phyloP scores from a whole-genome alignment of 768 basidiomycete species.

The Solioccasus polychromus region DNA sequence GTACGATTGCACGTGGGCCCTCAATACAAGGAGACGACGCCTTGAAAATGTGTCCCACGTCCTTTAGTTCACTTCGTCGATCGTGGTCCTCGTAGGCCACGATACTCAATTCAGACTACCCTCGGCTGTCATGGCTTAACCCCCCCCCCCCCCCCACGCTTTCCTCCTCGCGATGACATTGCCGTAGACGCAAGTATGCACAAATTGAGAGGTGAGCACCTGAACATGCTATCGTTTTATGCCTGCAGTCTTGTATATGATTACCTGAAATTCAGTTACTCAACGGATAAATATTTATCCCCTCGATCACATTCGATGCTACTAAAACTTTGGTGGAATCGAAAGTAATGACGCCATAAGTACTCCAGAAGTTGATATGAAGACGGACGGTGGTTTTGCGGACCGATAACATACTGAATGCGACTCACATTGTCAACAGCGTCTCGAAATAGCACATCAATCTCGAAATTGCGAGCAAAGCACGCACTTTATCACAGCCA shows the following conservation, averaged over 20 bases:
- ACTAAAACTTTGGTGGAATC: background rate
- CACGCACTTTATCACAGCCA: slow-evolving; percentile 1
- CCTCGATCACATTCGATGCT: no score
- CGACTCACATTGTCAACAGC: background rate
- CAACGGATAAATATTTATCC: no score
- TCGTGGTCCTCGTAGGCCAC: slow-evolving; percentile 9
- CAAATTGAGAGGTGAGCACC: no score
- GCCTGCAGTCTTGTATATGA: no score
- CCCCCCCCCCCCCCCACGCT: background rate
- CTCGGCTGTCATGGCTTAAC: slow-evolving; percentile 20
- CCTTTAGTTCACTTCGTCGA: slow-evolving; percentile 32
- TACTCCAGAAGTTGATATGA: background rate
- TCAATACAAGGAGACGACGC: slow-evolving; percentile 18
- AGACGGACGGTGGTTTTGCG: background rate
- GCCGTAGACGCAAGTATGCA: no score
- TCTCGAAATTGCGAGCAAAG: background rate
- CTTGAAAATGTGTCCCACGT: background rate
- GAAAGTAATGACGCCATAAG: background rate
- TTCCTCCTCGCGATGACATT: slow-evolving; percentile 16
- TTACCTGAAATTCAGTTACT: no score
- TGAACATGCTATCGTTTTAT: no score
- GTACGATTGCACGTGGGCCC: no score
- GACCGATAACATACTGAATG: background rate
- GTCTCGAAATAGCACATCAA: slow-evolving; percentile 1
- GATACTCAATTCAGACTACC: slow-evolving; percentile 38